Evolutionary conservation across 345 rosid species (phyloP).

Genomic region (Lepidium aucheri): DNA sequence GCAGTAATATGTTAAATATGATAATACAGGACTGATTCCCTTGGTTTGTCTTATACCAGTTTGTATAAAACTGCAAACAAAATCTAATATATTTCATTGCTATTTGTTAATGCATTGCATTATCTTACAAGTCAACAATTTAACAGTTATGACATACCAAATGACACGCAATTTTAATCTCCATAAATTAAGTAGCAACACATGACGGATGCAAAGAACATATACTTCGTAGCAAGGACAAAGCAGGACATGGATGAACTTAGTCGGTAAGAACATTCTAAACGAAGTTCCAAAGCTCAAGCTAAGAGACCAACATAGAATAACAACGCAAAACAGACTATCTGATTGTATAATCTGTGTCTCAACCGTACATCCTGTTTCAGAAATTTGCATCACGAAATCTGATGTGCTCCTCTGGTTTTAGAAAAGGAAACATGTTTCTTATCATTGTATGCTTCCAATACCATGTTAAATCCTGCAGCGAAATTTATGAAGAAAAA

Average conservation of each 20-base stretch:
- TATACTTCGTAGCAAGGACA: constrained; percentile 3
- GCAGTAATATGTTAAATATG: constrained; percentile 6
- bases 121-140: too few relatives aligned
- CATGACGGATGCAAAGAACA: background rate
- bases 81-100: background rate
- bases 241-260: background rate
- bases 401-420: constrained; percentile 6
- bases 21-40: background rate
- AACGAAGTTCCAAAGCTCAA: constrained; percentile 12
- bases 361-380: constrained; percentile 12
- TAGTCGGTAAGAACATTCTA: background rate
- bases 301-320: background rate
- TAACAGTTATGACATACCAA: background rate
- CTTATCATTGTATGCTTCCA: background rate
- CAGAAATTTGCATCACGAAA: constrained; percentile 1
- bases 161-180: background rate
- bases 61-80: background rate
- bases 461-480: constrained; percentile 13
- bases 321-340: constrained; percentile 3
- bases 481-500: background rate
- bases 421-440: constrained; percentile 5
- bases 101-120: too few relatives aligned
- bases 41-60: background rate
- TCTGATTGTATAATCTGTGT: background rate
- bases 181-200: background rate